These are phyloP conservation scores for Thermothielavioides terrestris DNA, from an alignment of 495 filamentous ascomycete species.

Conservation along the genomic window DNA sequence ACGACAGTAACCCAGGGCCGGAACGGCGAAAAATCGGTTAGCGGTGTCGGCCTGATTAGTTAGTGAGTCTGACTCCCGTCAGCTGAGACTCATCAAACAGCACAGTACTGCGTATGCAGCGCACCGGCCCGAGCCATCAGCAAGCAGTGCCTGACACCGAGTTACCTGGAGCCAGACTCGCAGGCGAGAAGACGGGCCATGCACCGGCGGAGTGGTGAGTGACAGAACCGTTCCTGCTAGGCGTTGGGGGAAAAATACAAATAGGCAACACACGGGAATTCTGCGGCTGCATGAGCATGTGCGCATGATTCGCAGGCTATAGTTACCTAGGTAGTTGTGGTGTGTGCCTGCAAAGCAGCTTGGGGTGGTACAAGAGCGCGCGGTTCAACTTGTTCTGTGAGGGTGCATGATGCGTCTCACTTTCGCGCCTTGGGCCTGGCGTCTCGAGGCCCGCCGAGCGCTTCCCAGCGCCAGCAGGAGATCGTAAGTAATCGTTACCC, in stretches of 20 bases:
- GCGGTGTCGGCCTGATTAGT: not conserved
- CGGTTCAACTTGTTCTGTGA: slow-evolving; percentile 20
- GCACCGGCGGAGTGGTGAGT: too few species aligned
- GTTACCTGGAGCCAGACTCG: not conserved
- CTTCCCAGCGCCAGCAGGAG: too few species aligned
- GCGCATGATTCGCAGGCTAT: slow-evolving; percentile 19
- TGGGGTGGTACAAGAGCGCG: slow-evolving; percentile 23
- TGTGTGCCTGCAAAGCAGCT: slow-evolving; percentile 18
- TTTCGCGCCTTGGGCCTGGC: not conserved
- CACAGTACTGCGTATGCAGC: too few species aligned
- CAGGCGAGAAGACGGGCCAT: not conserved
- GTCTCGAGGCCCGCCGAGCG: not conserved
- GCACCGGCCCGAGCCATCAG: too few species aligned
- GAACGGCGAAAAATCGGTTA: not conserved
- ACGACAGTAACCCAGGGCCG: not conserved
- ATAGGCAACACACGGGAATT: slow-evolving; percentile 1
- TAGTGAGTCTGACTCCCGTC: slow-evolving; percentile 3
- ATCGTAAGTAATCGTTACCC: not conserved
- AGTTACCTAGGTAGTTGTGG: too few species aligned
- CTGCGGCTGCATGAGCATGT: slow-evolving; percentile 17
- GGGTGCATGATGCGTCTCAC: slow-evolving; percentile 9
- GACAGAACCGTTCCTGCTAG: slow-evolving; percentile 10
- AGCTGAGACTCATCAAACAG: not conserved
- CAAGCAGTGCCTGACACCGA: not conserved
- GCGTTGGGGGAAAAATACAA: slow-evolving; percentile 13